Percentiles rank a stretch among this genome's conserved stretches.
phyloP scores from a whole-genome alignment of 305 asterid species.

The Rubia peregrina region DNA sequence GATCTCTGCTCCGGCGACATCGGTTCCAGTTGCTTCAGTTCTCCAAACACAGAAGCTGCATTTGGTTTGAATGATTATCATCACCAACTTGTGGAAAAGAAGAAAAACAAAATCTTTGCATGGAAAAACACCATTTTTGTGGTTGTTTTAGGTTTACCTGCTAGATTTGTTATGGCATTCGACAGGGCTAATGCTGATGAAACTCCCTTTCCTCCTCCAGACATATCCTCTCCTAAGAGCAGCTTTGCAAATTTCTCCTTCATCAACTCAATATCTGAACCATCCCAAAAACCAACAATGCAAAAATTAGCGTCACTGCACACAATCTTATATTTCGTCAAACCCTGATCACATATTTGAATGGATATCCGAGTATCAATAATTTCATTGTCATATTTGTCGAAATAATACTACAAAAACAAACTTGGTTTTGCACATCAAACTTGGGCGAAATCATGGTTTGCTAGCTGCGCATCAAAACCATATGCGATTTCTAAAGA shows the following conservation, averaged over 20 bases:
- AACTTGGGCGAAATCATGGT: too few species aligned
- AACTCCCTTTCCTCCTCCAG: constrained; percentile 92
- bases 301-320: too few species aligned
- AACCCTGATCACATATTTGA: too few species aligned
- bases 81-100: background rate
- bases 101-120: background rate
- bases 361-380: too few species aligned
- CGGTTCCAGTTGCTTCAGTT: constrained; percentile 67
- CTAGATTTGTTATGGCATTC: constrained; percentile 78
- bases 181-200: constrained; percentile 84
- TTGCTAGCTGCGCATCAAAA: too few species aligned
- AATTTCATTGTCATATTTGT: too few species aligned
- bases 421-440: too few species aligned
- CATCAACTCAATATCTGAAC: constrained; percentile 55
- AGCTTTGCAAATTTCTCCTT: constrained; percentile 76
- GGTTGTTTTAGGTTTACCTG: constrained; percentile 35
- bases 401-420: too few species aligned
- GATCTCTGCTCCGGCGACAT: constrained; percentile 55
- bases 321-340: too few species aligned
- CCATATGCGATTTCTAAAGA: too few species aligned
- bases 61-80: background rate
- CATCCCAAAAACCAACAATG: background rate
- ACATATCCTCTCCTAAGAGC: constrained; percentile 92
- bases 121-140: background rate
- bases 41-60: constrained; percentile 84